Percentiles rank a stretch among this genome's conserved stretches.
These are phyloP conservation scores for Phytophthora pinifolia DNA, from an alignment of 352 stramenopile species.

Conservation along the genomic window DNA sequence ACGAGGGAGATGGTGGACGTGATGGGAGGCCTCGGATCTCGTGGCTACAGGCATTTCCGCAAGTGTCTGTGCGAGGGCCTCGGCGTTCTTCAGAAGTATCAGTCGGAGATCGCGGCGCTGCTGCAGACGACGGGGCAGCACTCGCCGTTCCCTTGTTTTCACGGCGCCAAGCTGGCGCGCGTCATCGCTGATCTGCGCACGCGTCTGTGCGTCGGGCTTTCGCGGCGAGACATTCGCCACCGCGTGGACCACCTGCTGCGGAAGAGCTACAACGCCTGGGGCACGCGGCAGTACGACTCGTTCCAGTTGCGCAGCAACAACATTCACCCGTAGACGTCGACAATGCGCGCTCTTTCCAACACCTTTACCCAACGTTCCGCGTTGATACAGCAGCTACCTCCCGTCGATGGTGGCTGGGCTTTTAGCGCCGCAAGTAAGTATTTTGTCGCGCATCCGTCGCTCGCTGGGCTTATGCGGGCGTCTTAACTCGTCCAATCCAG, in stretches of 20 bases:
- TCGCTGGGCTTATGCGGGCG: constrained; percentile 4
- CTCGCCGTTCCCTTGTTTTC: constrained; percentile 96
- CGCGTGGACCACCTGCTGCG: constrained; percentile 82
- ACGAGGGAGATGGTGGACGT: constrained; percentile 97
- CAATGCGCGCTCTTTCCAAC: constrained; percentile 9
- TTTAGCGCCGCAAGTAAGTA: constrained; percentile 25
- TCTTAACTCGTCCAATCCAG: constrained; percentile 11
- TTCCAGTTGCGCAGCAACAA: constrained; percentile 92
- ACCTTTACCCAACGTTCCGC: constrained; percentile 16
- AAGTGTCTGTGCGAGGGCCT: constrained; percentile 94
- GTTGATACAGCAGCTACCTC: constrained; percentile 13
- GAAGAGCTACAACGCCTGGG: constrained; percentile 89
- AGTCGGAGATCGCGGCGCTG: constrained; percentile 92
- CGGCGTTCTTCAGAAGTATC: constrained; percentile 91
- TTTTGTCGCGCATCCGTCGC: constrained; percentile 24
- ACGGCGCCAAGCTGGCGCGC: constrained; percentile 52
- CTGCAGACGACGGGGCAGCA: constrained; percentile 95
- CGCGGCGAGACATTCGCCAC: constrained; percentile 56
- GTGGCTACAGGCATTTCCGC: constrained; percentile 91
- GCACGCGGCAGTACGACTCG: constrained; percentile 88
- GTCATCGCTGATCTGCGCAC: constrained; percentile 64
- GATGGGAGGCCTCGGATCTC: constrained; percentile 90
- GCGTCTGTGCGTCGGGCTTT: constrained; percentile 73
- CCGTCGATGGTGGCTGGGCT: constrained; percentile 10
- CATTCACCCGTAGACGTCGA: constrained; percentile 64